phyloP scores from a whole-genome alignment of 176 grass and related monocot species.

The Oryza glaberrima region DNA sequence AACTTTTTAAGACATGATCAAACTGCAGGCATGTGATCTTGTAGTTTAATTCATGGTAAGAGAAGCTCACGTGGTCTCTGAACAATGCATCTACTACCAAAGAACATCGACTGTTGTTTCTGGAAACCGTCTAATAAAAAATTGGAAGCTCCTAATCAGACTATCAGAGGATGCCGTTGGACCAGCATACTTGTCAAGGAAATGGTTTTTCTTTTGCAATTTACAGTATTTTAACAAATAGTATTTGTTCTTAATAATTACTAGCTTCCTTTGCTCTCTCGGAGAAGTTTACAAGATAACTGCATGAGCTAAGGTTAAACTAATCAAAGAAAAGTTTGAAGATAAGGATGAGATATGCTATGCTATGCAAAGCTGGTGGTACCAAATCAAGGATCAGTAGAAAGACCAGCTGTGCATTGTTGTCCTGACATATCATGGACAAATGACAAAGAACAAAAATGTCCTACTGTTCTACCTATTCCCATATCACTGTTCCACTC shows the following conservation, averaged over 20 bases:
- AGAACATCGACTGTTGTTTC: slow-evolving; percentile 42
- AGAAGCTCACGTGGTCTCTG: slow-evolving; percentile 37
- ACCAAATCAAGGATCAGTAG: background rate
- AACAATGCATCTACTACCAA: slow-evolving; percentile 2
- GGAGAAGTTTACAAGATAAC: background rate
- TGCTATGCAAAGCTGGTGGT: background rate
- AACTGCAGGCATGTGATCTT: slow-evolving; percentile 43
- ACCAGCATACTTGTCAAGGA: background rate
- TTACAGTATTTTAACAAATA: background rate
- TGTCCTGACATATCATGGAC: background rate
- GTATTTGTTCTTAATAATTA: too few species aligned
- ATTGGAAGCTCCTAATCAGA: background rate
- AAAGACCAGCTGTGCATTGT: background rate
- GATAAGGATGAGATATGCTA: background rate
- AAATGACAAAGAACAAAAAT: background rate
- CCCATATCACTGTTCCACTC: background rate
- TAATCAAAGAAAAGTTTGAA: background rate
- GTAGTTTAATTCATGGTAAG: background rate
- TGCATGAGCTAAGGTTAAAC: background rate
- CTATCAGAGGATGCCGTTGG: background rate
- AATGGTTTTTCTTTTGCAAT: background rate
- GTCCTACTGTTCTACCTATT: background rate
- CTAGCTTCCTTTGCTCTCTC: background rate
- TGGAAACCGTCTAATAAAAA: background rate
- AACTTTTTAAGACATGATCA: slow-evolving; percentile 32